Evolutionary conservation across 768 basidiomycete genomes (phyloP), one percentile per base, ranked within the genome.

Genomic region (Rhodocollybia butyracea): DNA sequence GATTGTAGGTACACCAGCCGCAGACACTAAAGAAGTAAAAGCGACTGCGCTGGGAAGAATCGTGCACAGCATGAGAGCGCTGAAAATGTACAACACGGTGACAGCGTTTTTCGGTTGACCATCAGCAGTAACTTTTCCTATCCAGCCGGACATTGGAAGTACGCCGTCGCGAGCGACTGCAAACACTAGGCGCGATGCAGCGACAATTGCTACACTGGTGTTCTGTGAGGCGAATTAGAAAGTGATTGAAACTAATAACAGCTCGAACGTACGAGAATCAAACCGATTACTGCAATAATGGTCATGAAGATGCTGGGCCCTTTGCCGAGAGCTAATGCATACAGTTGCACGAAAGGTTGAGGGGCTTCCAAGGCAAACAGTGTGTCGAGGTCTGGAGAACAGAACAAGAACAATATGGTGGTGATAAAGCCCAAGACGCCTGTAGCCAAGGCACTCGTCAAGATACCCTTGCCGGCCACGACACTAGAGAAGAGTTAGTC

Each of bases 81-180:
- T 88, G 59, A 94, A 93, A 57, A 89, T 64, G 64, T 83, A 90
- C 66, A 95, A 94, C 62, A 95, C 85, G 2, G 91, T 91, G 17
- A 95, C 85, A 12, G 94, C 94, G 65, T 93, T 87, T 54, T 75
- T 79, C 0, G 94, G 94, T 62, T 94, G 89, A 1, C 89, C 87
- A 15, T 78, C 69, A 0, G 68, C 59, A 46, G 89, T 85, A 39
- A 95, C 89, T 57, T 77, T 71, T 41, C 89, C 85, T 51, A 97
- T 88, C 94, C 93, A 96, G 12, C 72, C 57, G 0, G 90, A 93
- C 45, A 90, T 66, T 0, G 94, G 94, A 11, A 97, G 75, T 0
- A 95, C 91, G 27, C 94, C 94, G 62, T 97, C 94, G 51, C 94
- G 86, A n/a, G 94, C 94, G 42, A 97, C 89, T 8, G 94, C 94